Percentiles rank a stretch among this genome's conserved stretches.
These are phyloP conservation scores for Recurvomyces mirabilis DNA, from an alignment of 495 filamentous ascomycete species.

Conservation along the genomic window DNA sequence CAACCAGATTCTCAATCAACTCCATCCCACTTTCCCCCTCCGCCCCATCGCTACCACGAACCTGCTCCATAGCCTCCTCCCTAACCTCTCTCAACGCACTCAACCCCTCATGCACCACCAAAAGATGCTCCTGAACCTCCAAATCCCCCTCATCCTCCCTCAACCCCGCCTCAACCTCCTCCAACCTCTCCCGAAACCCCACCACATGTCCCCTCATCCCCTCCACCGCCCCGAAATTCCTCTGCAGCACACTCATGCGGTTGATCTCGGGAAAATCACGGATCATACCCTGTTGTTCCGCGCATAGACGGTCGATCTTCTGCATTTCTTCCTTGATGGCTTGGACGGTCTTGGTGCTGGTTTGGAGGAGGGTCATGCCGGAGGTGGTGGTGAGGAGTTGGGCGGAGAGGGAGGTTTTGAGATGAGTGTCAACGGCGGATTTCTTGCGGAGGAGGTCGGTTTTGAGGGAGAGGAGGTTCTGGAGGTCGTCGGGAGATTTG, in stretches of 20 bases:
- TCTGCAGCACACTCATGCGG: slow-evolving; percentile 79
- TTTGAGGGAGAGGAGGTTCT: slow-evolving; percentile 84
- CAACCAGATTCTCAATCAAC: slow-evolving; percentile 36
- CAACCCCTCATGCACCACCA: slow-evolving; percentile 80
- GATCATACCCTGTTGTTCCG: slow-evolving; percentile 91
- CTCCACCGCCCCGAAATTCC: slow-evolving; percentile 85
- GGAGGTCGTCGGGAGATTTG: slow-evolving; percentile 71
- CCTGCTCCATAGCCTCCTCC: slow-evolving; percentile 90
- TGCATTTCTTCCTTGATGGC: slow-evolving; percentile 94
- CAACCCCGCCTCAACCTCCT: slow-evolving; percentile 61
- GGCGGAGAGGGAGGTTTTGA: slow-evolving; percentile 73
- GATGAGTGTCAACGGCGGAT: slow-evolving; percentile 72
- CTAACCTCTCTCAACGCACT: slow-evolving; percentile 84
- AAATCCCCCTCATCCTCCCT: slow-evolving; percentile 69
- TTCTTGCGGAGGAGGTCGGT: slow-evolving; percentile 94
- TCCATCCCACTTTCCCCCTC: slow-evolving; percentile 26
- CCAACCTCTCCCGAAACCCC: slow-evolving; percentile 65
- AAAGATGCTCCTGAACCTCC: slow-evolving; percentile 85
- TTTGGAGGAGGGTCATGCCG: slow-evolving; percentile 73
- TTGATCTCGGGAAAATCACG: slow-evolving; percentile 96
- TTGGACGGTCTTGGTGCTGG: slow-evolving; percentile 77
- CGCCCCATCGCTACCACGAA: slow-evolving; percentile 22
- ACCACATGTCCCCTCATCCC: slow-evolving; percentile 84
- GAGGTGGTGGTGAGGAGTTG: slow-evolving; percentile 86
- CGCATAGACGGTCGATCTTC: slow-evolving; percentile 95